Evolutionary conservation across 208 protist genomes (phyloP).

Genomic region (Leishmania mexicana): DNA sequence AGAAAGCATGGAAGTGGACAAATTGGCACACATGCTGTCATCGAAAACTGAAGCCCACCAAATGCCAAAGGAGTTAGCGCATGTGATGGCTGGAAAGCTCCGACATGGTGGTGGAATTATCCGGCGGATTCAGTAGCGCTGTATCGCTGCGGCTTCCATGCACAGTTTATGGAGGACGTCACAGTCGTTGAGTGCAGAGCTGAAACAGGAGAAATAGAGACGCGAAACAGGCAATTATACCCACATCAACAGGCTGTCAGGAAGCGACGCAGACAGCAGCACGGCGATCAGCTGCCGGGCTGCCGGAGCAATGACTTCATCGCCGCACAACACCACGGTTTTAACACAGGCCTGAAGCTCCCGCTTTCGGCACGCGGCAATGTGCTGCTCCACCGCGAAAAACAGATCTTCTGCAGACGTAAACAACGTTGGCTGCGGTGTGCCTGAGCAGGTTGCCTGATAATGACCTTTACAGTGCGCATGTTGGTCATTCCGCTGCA

Average conservation of each 20-base stretch:
- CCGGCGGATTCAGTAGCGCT: no score
- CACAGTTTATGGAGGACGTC: not conserved
- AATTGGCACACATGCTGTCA: not conserved
- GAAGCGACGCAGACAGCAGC: constrained; percentile 10
- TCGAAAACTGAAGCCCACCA: not conserved
- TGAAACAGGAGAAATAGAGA: not conserved
- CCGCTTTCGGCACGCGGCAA: constrained; percentile 13
- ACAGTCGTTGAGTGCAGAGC: not conserved
- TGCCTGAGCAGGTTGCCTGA: not conserved
- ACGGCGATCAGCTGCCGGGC: constrained; percentile 9
- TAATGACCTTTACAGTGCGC: not conserved
- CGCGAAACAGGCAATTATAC: not conserved
- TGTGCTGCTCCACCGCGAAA: constrained; percentile 1
- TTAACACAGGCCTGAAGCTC: constrained; percentile 16
- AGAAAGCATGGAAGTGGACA: not conserved
- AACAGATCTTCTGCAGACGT: not conserved
- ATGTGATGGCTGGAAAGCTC: not conserved
- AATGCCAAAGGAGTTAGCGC: not conserved
- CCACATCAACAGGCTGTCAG: constrained; percentile 16
- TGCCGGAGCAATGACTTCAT: not conserved
- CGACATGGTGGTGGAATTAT: not conserved
- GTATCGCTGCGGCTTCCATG: not conserved
- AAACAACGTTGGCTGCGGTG: no score
- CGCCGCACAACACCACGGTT: constrained; percentile 14
- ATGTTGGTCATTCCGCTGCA: not conserved